Conservation (phyloP, 1,139 yeast genomes). For the Debaryomycetaceae sp. region DNA sequence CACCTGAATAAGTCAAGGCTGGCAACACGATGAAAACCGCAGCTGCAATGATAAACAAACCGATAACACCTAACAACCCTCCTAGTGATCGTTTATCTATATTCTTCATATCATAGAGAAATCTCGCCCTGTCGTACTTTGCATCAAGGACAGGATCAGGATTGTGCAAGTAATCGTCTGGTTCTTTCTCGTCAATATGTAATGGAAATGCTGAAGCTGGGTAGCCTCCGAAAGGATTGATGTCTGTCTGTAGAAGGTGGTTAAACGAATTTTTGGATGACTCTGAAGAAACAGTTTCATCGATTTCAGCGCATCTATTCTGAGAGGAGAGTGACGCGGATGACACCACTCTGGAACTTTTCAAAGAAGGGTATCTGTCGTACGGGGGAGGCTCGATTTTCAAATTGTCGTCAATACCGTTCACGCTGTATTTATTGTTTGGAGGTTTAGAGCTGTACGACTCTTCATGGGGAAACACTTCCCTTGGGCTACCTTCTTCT, state of each 20-base stretch:
- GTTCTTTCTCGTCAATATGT: conserved; percentile 83
- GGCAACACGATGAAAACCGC: conserved; percentile 70
- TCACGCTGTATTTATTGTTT: neutral
- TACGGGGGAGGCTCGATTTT: conserved; percentile 27
- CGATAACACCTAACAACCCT: conserved; percentile 56
- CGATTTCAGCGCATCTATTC: neutral
- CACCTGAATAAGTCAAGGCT: conserved; percentile 70
- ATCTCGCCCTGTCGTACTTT: conserved; percentile 62
- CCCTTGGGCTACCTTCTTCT: neutral
- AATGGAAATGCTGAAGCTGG: conserved; percentile 87
- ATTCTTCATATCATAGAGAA: conserved; percentile 53
- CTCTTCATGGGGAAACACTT: neutral
- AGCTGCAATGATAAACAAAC: conserved; percentile 55
- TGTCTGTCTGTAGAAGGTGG: conserved; percentile 25
- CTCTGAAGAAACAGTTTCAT: neutral
- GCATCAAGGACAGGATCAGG: conserved; percentile 92
- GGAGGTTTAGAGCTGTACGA: neutral
- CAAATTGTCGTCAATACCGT: neutral
- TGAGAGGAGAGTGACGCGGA: neutral
- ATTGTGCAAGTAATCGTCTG: conserved; percentile 87
- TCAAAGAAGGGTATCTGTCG: conserved; percentile 44
- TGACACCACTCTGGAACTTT: conserved; percentile 22
- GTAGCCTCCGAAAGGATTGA: conserved; percentile 91
- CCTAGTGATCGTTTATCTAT: conserved; percentile 59
- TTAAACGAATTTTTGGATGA: conserved; percentile 13